These are phyloP conservation scores for Chaetomium tenue DNA, from an alignment of 495 filamentous ascomycete species.

Conservation along the genomic window DNA sequence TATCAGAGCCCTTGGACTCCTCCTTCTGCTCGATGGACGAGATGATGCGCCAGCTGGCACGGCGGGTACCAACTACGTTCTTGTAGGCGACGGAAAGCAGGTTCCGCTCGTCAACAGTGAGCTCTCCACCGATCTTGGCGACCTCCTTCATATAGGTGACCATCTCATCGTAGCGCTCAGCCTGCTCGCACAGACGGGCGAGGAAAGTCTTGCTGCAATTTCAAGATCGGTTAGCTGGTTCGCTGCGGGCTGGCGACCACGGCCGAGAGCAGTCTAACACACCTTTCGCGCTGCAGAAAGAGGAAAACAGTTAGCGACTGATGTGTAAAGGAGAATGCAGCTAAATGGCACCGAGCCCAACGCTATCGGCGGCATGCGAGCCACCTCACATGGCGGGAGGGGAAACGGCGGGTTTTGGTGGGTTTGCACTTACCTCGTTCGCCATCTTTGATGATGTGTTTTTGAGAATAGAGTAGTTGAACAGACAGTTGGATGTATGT, in stretches of 20 bases:
- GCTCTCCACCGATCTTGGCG: constrained; percentile 95
- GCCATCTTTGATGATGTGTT: constrained; percentile 53
- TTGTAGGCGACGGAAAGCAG: constrained; percentile 99
- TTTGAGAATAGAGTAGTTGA: constrained; percentile 29
- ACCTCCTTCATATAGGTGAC: constrained; percentile 99
- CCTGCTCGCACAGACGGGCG: constrained; percentile 99
- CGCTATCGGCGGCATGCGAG: constrained; percentile 32
- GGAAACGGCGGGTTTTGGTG: constrained; percentile 33
- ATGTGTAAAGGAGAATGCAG: neutral
- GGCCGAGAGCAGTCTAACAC: constrained; percentile 30
- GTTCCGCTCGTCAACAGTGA: constrained; percentile 98
- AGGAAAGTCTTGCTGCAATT: constrained; percentile 96
- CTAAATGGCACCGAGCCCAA: constrained; percentile 21
- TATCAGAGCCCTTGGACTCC: constrained; percentile 97
- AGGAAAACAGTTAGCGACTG: constrained; percentile 44
- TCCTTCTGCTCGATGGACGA: constrained; percentile 99
- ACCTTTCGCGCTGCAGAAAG: constrained; percentile 77
- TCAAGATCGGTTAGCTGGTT: constrained; percentile 35
- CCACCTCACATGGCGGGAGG: constrained; percentile 28
- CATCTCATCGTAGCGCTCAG: constrained; percentile 99
- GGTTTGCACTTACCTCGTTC: constrained; percentile 58
- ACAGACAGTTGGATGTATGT: constrained; percentile 24
- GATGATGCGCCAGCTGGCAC: constrained; percentile 99
- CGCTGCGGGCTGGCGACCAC: constrained; percentile 13
- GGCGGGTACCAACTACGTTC: constrained; percentile 98